These are phyloP conservation scores for Aspergillus ochraceoroseus DNA, from an alignment of 2,329 filamentous ascomycete species.

Conservation along the genomic window DNA sequence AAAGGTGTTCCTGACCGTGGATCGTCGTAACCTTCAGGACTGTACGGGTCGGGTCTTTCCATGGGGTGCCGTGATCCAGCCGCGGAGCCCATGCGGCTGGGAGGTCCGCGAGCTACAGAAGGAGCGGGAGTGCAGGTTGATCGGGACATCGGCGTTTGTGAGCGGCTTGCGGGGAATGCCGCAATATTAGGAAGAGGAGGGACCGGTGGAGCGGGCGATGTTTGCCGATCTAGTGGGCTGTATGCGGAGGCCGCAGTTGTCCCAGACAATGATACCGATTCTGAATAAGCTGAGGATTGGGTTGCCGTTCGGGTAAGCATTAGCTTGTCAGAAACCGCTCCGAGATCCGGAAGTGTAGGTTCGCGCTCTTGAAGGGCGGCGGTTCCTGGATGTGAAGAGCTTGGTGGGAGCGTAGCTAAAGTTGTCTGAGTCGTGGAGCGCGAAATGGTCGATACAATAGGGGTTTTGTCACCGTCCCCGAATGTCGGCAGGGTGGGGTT, in stretches of 20 bases:
- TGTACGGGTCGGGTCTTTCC: slow-evolving; percentile 11
- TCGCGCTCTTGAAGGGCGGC: slow-evolving; percentile 35
- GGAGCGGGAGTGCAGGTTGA: slow-evolving; percentile 16
- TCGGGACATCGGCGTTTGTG: slow-evolving; percentile 17
- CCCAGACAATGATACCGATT: slow-evolving; percentile 47
- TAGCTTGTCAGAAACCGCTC: slow-evolving; percentile 39
- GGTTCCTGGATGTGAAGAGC: slow-evolving; percentile 57
- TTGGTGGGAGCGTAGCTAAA: slow-evolving; percentile 61
- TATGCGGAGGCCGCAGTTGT: slow-evolving; percentile 32
- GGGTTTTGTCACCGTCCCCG: slow-evolving; percentile 41
- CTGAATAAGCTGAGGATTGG: slow-evolving; percentile 49
- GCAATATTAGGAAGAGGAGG: slow-evolving; percentile 28
- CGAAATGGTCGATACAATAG: slow-evolving; percentile 28
- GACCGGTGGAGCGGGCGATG: slow-evolving; percentile 29
- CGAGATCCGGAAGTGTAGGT: slow-evolving; percentile 42
- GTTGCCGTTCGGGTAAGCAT: slow-evolving; percentile 43
- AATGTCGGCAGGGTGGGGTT: slow-evolving; percentile 61
- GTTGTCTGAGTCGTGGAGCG: slow-evolving; percentile 55
- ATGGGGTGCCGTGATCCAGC: slow-evolving; percentile 5
- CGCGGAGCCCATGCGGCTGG: slow-evolving; percentile 13
- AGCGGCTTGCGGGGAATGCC: slow-evolving; percentile 25
- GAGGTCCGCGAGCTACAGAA: slow-evolving; percentile 22
- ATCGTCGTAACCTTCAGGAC: slow-evolving; percentile 5
- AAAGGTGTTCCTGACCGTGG: slow-evolving; percentile 16
- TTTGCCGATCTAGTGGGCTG: slow-evolving; percentile 33